Base-by-base conservation (phyloP, 352 stramenopile species). In the Phytophthora pluvialis region DNA sequence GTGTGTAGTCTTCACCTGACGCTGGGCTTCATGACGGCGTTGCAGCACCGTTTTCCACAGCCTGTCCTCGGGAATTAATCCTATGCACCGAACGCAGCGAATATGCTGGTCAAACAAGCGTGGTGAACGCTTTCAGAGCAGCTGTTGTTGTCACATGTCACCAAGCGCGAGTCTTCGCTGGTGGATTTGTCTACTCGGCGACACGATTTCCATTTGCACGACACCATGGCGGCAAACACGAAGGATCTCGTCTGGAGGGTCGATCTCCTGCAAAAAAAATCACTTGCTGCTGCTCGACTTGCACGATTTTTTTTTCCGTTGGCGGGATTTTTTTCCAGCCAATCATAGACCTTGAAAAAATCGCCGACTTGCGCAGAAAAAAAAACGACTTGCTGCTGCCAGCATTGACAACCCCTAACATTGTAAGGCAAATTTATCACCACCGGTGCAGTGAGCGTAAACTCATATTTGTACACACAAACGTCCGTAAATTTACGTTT, bases 31-130 rank as follows among this genome's bases (percentile, higher is more conserved):
- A 42, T 42, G n/a, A 60, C 8, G 15, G 51, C 38, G 13, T 58
- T 58, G 15, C 40, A 58, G 36, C 50, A 58, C 25, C 36, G 39
- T 13, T 50, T 60, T 8, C 40, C 39, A n/a, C 38, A 60, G 9
- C 32, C 26, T 29, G 7, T 21, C 15, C 28, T 28, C 12, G 47
- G 6, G 16, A 48, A 49, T 3, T 32, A 0, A 35, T 33, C 11
- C 6, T 16, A 11, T 8, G n/a, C 39, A 33, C 28, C 51, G 16
- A 50, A 60, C 8, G 10, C 39, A 33, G 15, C 51, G n/a, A 60
- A 36, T 16, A 59, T 59, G 28, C 50, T 59, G 15, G 10, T 42
- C 8, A 32, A 48, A 31, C 50, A 59, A 40, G 50, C 39, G 16
- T 33, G 32, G 11, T 44, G 18, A 44, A 45, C 33, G 13, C 36